phyloP scores from a whole-genome alignment of 345 rosid genomes.

The Euclidium syriacum region DNA sequence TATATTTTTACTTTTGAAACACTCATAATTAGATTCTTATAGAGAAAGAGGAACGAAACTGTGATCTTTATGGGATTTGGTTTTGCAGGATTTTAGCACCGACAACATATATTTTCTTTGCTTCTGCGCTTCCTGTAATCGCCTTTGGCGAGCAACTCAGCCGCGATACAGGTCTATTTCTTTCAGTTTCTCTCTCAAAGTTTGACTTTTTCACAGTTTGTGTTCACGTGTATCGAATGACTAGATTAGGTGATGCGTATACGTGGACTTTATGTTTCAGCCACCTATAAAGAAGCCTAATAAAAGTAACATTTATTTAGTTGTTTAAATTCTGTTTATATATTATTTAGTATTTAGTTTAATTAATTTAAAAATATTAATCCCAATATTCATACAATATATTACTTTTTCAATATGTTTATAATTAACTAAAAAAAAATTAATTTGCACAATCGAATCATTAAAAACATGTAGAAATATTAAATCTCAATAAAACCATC shows the following conservation, averaged over 20 bases:
- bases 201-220: not conserved
- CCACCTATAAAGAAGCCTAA: no score
- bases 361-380: no score
- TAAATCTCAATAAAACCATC: no score
- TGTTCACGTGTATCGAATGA: constrained; percentile 3
- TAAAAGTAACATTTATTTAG: no score
- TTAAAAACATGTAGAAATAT: no score
- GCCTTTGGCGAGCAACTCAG: constrained; percentile 86
- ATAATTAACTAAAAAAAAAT: no score
- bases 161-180: constrained; percentile 54
- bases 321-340: no score
- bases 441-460: no score
- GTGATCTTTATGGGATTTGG: not conserved
- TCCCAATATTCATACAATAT: no score
- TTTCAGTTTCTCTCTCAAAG: not conserved
- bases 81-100: constrained; percentile 71
- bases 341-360: not conserved
- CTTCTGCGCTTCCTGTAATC: constrained; percentile 81
- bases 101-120: constrained; percentile 75
- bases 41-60: not conserved
- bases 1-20: not conserved
- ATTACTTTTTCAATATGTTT: no score
- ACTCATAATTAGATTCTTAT: not conserved
- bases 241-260: no score
- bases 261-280: no score